phyloP scores from a whole-genome alignment of 805 yeast species.

The Pichia kluyveri region DNA sequence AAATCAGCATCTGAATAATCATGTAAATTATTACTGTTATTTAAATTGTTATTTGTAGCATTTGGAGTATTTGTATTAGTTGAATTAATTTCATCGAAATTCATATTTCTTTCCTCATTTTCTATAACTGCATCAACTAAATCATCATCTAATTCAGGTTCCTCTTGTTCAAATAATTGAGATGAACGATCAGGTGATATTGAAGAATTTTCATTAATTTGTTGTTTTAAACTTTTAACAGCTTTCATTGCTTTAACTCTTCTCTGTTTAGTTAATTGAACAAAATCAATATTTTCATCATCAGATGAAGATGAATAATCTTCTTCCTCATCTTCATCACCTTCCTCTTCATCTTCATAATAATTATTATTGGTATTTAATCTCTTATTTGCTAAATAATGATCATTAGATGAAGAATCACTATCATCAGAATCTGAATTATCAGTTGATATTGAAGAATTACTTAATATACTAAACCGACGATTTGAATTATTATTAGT shows the following conservation, averaged over 20 bases:
- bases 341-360: slow-evolving; percentile 14
- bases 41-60: not conserved
- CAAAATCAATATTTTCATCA: slow-evolving; percentile 63
- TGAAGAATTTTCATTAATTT: slow-evolving; percentile 5
- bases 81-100: slow-evolving; percentile 21
- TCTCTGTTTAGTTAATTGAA: slow-evolving; percentile 59
- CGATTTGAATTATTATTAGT: slow-evolving; percentile 3
- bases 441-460: slow-evolving; percentile 4
- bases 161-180: slow-evolving; percentile 22
- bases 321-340: not conserved
- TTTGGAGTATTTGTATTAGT: not conserved
- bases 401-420: slow-evolving; percentile 4
- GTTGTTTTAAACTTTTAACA: slow-evolving; percentile 21
- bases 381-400: not conserved
- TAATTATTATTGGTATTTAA: slow-evolving; percentile 13
- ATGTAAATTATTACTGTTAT: not conserved
- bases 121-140: slow-evolving; percentile 34
- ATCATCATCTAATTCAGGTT: slow-evolving; percentile 32
- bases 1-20: slow-evolving; percentile 2
- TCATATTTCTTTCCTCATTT: slow-evolving; percentile 30
- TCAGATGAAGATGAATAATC: slow-evolving; percentile 35
- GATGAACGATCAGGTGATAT: slow-evolving; percentile 1
- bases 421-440: slow-evolving; percentile 2
- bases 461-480: slow-evolving; percentile 21
- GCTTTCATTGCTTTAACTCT: slow-evolving; percentile 49